Evolutionary conservation across 352 stramenopile genomes (phyloP).

Genomic region (Phytopythium cucurbitacearum): DNA sequence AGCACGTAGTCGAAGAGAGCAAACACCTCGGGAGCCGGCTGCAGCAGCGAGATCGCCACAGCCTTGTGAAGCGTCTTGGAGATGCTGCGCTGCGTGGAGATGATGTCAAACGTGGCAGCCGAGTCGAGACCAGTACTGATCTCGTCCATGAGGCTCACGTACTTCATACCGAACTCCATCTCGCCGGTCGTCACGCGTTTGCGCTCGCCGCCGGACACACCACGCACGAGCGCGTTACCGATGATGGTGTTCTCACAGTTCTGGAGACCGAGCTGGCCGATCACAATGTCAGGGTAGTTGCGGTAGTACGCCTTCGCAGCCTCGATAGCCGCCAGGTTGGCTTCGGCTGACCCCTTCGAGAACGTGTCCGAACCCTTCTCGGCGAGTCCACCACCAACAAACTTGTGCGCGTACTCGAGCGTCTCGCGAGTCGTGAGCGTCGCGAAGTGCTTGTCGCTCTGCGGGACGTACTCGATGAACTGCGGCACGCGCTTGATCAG

Average conservation of each 20-base stretch:
- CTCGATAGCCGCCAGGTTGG: slow-evolving; percentile 17
- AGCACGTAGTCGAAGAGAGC: slow-evolving; percentile 46
- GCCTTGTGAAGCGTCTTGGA: slow-evolving; percentile 43
- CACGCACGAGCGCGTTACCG: slow-evolving; percentile 43
- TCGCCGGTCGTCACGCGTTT: slow-evolving; percentile 88
- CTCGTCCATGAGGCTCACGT: slow-evolving; percentile 77
- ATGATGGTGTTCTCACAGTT: slow-evolving; percentile 48
- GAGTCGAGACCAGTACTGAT: slow-evolving; percentile 54
- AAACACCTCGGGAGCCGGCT: slow-evolving; percentile 59
- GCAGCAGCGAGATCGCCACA: slow-evolving; percentile 67
- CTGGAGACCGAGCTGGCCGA: slow-evolving; percentile 30
- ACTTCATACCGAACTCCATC: slow-evolving; percentile 84
- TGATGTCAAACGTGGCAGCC: slow-evolving; percentile 52
- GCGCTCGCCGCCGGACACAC: slow-evolving; percentile 80
- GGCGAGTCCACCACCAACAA: slow-evolving; percentile 12
- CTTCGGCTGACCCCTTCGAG: slow-evolving; percentile 6
- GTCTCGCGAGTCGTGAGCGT: slow-evolving; percentile 27
- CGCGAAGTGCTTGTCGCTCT: slow-evolving; percentile 21
- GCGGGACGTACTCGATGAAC: slow-evolving; percentile 18
- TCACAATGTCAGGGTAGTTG: slow-evolving; percentile 35
- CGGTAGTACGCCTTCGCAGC: slow-evolving; percentile 17
- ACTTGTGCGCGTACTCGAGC: slow-evolving; percentile 24
- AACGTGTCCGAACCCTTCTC: slow-evolving; percentile 26
- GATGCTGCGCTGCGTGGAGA: slow-evolving; percentile 38
- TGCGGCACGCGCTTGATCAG: slow-evolving; percentile 15